Percentiles rank a stretch among this genome's conserved stretches.
These are phyloP conservation scores for Macrolepiota dolichaula DNA, from an alignment of 768 basidiomycete species.

Conservation along the genomic window DNA sequence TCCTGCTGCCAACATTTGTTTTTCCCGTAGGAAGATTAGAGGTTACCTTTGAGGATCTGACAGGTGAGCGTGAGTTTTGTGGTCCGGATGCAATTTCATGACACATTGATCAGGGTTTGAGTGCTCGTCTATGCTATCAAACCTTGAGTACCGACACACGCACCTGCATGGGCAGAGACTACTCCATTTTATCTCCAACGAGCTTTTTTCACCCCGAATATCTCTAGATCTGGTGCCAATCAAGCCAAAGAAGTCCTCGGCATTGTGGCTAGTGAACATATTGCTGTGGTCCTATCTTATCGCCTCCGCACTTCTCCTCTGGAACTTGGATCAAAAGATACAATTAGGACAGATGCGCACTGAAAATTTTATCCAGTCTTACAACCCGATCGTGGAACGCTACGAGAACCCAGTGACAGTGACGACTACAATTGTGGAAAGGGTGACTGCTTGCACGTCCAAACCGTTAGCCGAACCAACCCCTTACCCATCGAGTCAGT, in stretches of 20 bases:
- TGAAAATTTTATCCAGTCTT: neutral
- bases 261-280: slow-evolving; percentile 1
- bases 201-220: slow-evolving; percentile 56
- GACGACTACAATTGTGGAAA: neutral
- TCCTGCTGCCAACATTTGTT: slow-evolving; percentile 66
- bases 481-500: neutral
- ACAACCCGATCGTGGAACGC: neutral
- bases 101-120: slow-evolving; percentile 32
- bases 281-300: slow-evolving; percentile 19
- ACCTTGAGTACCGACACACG: slow-evolving; percentile 49
- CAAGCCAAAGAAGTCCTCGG: neutral
- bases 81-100: slow-evolving; percentile 10
- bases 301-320: slow-evolving; percentile 26
- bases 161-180: slow-evolving; percentile 40
- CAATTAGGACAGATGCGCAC: neutral
- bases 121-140: slow-evolving; percentile 45
- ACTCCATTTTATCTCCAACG: slow-evolving; percentile 53
- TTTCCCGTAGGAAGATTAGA: slow-evolving; percentile 67
- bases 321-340: neutral
- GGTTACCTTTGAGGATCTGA: slow-evolving; percentile 49
- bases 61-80: slow-evolving; percentile 40
- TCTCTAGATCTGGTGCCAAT: slow-evolving; percentile 25
- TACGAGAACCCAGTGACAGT: neutral
- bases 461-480: neutral
- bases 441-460: neutral